Conservation (phyloP, 1,139 yeast genomes). For the Hanseniaspora uvarum region DNA sequence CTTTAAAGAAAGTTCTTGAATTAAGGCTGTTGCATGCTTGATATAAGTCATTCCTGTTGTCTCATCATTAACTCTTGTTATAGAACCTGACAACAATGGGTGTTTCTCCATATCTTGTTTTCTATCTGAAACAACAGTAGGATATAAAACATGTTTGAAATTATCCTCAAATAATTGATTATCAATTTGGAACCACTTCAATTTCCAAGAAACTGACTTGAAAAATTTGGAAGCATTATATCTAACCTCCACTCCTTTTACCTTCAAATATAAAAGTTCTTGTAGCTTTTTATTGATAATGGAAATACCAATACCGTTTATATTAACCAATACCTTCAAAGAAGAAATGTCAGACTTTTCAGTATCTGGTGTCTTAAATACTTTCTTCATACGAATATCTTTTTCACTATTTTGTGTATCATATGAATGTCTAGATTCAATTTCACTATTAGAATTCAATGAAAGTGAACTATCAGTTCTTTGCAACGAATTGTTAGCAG, state of each 20-base stretch:
- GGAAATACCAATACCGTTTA: conserved; percentile 87
- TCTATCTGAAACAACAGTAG: conserved; percentile 79
- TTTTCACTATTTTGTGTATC: background rate
- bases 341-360: conserved; percentile 19
- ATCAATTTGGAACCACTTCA: conserved; percentile 92
- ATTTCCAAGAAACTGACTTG: conserved; percentile 66
- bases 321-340: conserved; percentile 40
- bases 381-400: background rate
- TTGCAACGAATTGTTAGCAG: conserved; percentile 18
- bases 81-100: conserved; percentile 79
- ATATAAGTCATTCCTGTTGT: conserved; percentile 81
- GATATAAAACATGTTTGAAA: conserved; percentile 83
- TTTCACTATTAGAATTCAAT: conserved; percentile 16
- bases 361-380: conserved; percentile 3
- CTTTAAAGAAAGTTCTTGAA: conserved; percentile 87
- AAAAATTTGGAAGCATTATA: conserved; percentile 78
- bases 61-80: conserved; percentile 76
- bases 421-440: background rate
- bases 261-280: conserved; percentile 72
- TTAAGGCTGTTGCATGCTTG: conserved; percentile 77
- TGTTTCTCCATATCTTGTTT: conserved; percentile 77
- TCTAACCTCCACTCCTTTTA: conserved; percentile 69
- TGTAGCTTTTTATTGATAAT: conserved; percentile 59
- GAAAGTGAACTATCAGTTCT: conserved; percentile 20
- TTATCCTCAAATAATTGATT: conserved; percentile 83